Base-by-base conservation (phyloP, 352 stramenopile species). In the Phytophthora tubulina region DNA sequence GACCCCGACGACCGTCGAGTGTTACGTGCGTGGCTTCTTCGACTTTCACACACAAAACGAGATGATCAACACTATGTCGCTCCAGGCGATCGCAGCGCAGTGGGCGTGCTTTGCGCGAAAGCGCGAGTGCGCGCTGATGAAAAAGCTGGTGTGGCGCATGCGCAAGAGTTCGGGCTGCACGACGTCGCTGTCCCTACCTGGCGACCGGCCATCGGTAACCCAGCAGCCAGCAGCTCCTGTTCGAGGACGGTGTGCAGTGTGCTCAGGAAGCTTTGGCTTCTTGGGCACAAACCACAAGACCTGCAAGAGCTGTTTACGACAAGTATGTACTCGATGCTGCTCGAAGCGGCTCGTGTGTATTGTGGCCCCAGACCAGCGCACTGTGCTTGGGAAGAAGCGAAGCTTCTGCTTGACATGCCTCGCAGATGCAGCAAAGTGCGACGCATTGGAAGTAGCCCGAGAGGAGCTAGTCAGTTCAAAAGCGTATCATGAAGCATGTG, bases 61-160 rank as follows among this genome's bases (percentile, higher is more conserved):
- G 8, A 72, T 86, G 70, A 35, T 85, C 27, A 82, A 80, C 39
- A 78, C 57, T 6, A 70, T 86, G 58, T 75, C 73, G 5, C 73
- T 84, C 0, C 70, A 83, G 39, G 48, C 78, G 27, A 75, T 84
- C 8, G 61, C 78, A 6, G 56, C 73, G 35, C 73, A 83, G 33
- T 80, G 79, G 54, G n/a, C 67, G 7, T 80, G 57, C 2, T 79
- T 84, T 51, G 46, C 74, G 5, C 70, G 69, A 13, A 75, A 81
- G n/a, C 31, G 38, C 13, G 56, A 83, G 8, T 86, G 79, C 21
- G 70, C 75, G 2, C 57, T 75, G 9, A 84, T 86, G 78, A 88
- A 90, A 62, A 90, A 88, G 51, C 52, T 90, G 15, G 74, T 81
- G 21, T 86, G 72, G 81, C 76, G 64, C 38, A 78, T 76, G 75